phyloP scores from a whole-genome alignment of 148 eudicot genomes.

The Chenopodium berlandieri region DNA sequence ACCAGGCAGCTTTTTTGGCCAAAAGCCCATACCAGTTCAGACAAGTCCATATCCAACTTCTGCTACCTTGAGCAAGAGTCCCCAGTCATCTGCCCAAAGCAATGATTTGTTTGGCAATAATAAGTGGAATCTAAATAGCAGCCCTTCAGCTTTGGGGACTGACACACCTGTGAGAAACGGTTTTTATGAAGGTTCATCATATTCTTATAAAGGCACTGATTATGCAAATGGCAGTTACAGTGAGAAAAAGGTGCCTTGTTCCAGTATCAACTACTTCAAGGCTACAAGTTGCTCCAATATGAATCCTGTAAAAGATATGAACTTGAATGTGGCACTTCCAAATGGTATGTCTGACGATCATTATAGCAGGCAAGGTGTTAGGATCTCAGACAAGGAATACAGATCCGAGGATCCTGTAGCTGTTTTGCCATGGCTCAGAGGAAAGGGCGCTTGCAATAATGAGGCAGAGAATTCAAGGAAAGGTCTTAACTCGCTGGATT shows the following conservation, averaged over 20 bases:
- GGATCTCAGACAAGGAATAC: conserved; percentile 30
- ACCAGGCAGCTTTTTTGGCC: conserved; percentile 34
- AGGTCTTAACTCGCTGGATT: conserved; percentile 24
- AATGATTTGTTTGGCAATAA: conserved; percentile 36
- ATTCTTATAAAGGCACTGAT: conserved; percentile 45
- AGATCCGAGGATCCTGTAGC: conserved; percentile 33
- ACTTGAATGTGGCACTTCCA: conserved; percentile 50
- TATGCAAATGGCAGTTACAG: conserved; percentile 37
- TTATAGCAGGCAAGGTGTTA: conserved; percentile 23
- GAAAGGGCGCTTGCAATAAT: conserved; percentile 30
- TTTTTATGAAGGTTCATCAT: conserved; percentile 46
- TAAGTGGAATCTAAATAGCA: conserved; percentile 37
- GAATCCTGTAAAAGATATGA: conserved; percentile 44
- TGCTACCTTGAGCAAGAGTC: conserved; percentile 35
- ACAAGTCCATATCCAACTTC: conserved; percentile 36
- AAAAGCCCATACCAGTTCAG: conserved; percentile 41
- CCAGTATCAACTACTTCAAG: conserved; percentile 30
- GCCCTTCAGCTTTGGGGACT: conserved; percentile 34
- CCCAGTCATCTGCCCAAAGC: conserved; percentile 39
- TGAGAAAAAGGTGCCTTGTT: conserved; percentile 37
- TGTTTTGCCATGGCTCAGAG: conserved; percentile 69
- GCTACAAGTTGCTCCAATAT: conserved; percentile 29
- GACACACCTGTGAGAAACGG: conserved; percentile 38
- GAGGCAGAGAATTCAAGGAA: conserved; percentile 31
- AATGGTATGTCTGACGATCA: conserved; percentile 36